phyloP scores from a whole-genome alignment of 2,329 filamentous ascomycete species.

The Achaetomium macrosporum region DNA sequence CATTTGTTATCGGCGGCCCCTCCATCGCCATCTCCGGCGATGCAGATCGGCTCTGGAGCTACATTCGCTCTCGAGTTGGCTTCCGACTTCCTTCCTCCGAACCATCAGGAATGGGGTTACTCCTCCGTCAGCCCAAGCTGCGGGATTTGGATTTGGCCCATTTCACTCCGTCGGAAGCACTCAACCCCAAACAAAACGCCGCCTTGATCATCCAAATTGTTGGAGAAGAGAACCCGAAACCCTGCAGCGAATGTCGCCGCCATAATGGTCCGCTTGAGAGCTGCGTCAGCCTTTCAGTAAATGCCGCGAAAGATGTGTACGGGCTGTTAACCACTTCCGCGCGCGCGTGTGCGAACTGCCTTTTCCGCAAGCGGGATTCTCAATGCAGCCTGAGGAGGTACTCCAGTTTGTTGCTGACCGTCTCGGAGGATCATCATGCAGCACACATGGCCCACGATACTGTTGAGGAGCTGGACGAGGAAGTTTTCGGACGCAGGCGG shows the following conservation, averaged over 20 bases:
- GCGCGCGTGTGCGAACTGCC: conserved; percentile 15
- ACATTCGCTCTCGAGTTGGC: conserved; percentile 4
- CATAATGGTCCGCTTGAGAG: background rate
- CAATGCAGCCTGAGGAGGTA: conserved; percentile 11
- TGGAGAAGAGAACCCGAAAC: conserved; percentile 3
- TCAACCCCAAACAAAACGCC: conserved; percentile 1
- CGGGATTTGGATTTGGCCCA: conserved; percentile 1
- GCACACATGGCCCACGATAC: background rate
- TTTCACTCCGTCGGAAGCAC: background rate
- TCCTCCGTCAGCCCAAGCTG: conserved; percentile 6
- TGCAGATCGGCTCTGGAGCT: conserved; percentile 4
- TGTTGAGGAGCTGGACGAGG: background rate
- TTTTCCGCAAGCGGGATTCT: background rate
- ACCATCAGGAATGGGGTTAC: background rate
- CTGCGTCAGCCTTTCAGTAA: conserved; percentile 5
- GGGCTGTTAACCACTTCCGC: background rate
- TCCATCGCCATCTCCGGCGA: background rate
- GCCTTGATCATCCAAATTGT: conserved; percentile 15
- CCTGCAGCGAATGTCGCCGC: conserved; percentile 18
- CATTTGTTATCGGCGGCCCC: background rate
- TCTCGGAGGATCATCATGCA: background rate
- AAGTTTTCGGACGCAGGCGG: background rate
- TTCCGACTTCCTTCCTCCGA: background rate
- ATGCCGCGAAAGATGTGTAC: background rate
- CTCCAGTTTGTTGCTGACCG: no score